Evolutionary conservation across 2,329 filamentous ascomycete species (phyloP).

Genomic region (Claviceps sp.): DNA sequence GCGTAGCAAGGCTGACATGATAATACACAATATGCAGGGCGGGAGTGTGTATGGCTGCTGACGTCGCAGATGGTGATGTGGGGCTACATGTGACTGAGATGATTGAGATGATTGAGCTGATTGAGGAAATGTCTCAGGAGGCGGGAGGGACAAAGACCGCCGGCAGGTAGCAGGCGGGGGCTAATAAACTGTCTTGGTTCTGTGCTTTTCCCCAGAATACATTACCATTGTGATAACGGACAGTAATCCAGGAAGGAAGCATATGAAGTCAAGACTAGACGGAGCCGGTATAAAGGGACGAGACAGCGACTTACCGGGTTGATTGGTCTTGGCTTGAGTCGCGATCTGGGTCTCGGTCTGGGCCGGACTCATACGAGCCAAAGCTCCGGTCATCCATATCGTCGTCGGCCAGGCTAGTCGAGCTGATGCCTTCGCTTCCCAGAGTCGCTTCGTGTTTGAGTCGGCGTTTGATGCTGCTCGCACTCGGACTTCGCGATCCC

Average conservation of each 20-base stretch:
- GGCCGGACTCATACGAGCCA: slow-evolving; percentile 21
- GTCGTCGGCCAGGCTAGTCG: slow-evolving; percentile 17
- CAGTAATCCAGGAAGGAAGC: not conserved
- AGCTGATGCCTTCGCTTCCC: slow-evolving; percentile 19
- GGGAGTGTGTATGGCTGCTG: not conserved
- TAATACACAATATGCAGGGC: too few species aligned
- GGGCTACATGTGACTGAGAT: not conserved
- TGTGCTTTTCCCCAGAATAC: too few species aligned
- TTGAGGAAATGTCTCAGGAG: not conserved
- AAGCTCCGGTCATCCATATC: slow-evolving; percentile 20
- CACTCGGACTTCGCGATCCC: slow-evolving; percentile 19
- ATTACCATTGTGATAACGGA: not conserved
- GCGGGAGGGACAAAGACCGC: not conserved
- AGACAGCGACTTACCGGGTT: not conserved
- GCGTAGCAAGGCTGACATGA: not conserved
- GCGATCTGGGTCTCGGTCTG: slow-evolving; percentile 19
- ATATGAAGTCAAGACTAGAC: not conserved
- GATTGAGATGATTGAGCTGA: too few species aligned
- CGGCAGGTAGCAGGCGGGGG: not conserved
- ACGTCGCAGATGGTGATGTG: not conserved
- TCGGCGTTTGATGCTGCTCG: slow-evolving; percentile 13
- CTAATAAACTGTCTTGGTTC: too few species aligned
- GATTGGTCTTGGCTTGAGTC: slow-evolving; percentile 14
- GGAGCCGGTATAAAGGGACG: not conserved
- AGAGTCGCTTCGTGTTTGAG: slow-evolving; percentile 21